Evolutionary conservation across 805 yeast genomes (phyloP).

Genomic region (Dipodascopsis tothii): DNA sequence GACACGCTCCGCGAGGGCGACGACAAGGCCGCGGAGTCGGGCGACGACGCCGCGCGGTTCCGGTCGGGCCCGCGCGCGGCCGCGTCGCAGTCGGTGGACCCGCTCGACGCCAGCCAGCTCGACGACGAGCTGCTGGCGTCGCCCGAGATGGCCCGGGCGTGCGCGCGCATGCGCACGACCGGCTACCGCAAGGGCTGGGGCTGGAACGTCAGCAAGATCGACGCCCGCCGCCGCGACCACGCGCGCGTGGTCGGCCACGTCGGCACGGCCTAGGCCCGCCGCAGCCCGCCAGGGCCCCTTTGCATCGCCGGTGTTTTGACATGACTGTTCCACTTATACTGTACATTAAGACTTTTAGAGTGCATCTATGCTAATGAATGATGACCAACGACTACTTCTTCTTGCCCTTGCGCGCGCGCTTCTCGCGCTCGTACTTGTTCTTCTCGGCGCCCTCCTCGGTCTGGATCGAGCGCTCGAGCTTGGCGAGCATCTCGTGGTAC

Average conservation of each 20-base stretch:
- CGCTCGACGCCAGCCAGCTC: background rate
- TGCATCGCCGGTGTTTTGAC: too few species aligned
- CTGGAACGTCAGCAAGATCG: conserved; percentile 12
- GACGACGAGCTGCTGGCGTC: background rate
- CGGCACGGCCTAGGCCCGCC: too few species aligned
- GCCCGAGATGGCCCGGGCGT: too few species aligned
- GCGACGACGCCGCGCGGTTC: background rate
- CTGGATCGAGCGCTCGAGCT: conserved; percentile 74
- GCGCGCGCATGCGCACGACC: conserved; percentile 1
- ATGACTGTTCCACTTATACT: too few species aligned
- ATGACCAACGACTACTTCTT: background rate
- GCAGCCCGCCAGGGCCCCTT: too few species aligned
- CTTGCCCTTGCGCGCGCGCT: conserved; percentile 47
- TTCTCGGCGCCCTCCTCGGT: conserved; percentile 94
- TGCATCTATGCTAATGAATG: too few species aligned
- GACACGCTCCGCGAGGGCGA: background rate
- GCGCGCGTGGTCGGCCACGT: too few species aligned
- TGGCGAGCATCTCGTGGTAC: conserved; percentile 85
- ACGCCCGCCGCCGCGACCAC: too few species aligned
- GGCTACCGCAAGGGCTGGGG: conserved; percentile 21
- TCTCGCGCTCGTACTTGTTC: conserved; percentile 85
- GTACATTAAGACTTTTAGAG: too few species aligned
- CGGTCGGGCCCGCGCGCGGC: background rate
- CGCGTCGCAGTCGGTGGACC: background rate
- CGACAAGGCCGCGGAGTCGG: too few species aligned